Conservation (phyloP, 257 asterid species). For the Henckelia pumila region DNA sequence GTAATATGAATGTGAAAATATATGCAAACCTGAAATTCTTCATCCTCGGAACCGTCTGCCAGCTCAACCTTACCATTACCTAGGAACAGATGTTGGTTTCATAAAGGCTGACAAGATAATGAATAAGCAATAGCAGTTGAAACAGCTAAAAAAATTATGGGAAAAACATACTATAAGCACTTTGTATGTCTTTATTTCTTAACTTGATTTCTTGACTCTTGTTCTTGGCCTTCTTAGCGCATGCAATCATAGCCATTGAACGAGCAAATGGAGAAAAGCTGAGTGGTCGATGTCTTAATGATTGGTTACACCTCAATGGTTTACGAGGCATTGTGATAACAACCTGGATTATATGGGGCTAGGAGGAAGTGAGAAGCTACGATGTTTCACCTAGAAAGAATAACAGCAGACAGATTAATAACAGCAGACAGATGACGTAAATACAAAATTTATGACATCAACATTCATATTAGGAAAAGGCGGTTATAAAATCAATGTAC, state of each 20-base stretch:
- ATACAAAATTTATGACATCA: too few species aligned
- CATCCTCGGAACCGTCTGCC: conserved; percentile 61
- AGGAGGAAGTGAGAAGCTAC: neutral
- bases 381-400: neutral
- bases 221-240: conserved; percentile 36
- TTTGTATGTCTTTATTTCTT: conserved; percentile 28
- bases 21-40: conserved; percentile 57
- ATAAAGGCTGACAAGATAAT: conserved; percentile 12
- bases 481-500: too few species aligned
- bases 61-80: conserved; percentile 35
- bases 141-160: conserved; percentile 17
- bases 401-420: too few species aligned
- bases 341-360: neutral
- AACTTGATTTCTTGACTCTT: conserved; percentile 26
- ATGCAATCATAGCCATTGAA: conserved; percentile 44
- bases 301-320: conserved; percentile 31
- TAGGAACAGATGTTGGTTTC: conserved; percentile 21
- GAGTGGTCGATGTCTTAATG: conserved; percentile 33
- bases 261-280: conserved; percentile 77
- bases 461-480: too few species aligned
- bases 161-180: conserved; percentile 41
- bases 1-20: conserved; percentile 14
- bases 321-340: conserved; percentile 53
- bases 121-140: conserved; percentile 11
- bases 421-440: too few species aligned